Evolutionary conservation across 768 basidiomycete genomes (phyloP).

Genomic region (Calocybe indica): DNA sequence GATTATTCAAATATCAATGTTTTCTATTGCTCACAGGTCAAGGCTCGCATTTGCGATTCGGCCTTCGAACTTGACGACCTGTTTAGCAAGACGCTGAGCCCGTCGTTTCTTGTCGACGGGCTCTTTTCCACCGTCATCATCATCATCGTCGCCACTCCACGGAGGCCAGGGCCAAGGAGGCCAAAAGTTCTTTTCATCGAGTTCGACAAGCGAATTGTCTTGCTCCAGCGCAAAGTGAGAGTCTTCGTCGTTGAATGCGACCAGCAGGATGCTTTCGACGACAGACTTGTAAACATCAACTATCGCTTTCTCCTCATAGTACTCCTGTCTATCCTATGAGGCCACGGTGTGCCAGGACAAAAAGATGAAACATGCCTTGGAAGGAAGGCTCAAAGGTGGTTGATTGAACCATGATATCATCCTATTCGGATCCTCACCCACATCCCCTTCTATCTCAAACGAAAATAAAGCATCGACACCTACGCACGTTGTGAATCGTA

Average conservation of each 20-base stretch:
- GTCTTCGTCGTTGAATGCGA: conserved; percentile 49
- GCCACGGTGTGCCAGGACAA: neutral
- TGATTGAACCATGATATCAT: conserved; percentile 88
- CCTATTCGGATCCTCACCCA: conserved; percentile 76
- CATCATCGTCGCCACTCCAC: conserved; percentile 62
- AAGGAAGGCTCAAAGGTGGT: conserved; percentile 73
- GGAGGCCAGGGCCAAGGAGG: conserved; percentile 87
- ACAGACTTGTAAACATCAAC: conserved; percentile 66
- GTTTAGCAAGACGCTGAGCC: conserved; percentile 58
- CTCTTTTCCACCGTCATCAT: conserved; percentile 36
- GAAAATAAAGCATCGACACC: conserved; percentile 74
- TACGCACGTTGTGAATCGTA: conserved; percentile 20
- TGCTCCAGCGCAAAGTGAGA: conserved; percentile 1
- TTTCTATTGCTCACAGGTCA: conserved; percentile 51
- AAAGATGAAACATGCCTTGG: conserved; percentile 49
- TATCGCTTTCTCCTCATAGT: conserved; percentile 75
- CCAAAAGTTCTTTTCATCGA: conserved; percentile 48
- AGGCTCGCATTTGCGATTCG: conserved; percentile 73
- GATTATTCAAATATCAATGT: neutral
- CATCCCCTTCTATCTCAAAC: conserved; percentile 87
- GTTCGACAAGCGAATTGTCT: conserved; percentile 18
- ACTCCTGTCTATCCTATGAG: conserved; percentile 50
- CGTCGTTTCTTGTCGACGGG: conserved; percentile 46
- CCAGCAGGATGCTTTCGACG: conserved; percentile 58
- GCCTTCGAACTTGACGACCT: conserved; percentile 75